Evolutionary conservation across 495 filamentous ascomycete species (phyloP).

Genomic region (Xylaria cubensis): DNA sequence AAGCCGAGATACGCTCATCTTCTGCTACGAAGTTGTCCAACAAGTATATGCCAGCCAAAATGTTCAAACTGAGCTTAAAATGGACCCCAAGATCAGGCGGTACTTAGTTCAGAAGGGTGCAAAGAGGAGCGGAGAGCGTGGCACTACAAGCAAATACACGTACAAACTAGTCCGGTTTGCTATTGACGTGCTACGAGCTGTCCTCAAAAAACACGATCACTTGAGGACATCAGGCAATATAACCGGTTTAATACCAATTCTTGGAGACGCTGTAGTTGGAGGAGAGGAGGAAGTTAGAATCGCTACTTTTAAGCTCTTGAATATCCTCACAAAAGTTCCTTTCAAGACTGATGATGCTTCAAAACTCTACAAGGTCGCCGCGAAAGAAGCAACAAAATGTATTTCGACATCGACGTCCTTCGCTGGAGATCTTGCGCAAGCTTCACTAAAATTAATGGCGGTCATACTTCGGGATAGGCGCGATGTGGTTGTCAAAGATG

Average conservation of each 20-base stretch:
- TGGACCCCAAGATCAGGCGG: constrained; percentile 67
- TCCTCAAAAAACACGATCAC: constrained; percentile 79
- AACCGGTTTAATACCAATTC: constrained; percentile 81
- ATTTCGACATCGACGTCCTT: constrained; percentile 69
- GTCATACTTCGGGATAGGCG: constrained; percentile 83
- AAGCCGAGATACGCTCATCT: constrained; percentile 80
- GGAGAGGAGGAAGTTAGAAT: constrained; percentile 89
- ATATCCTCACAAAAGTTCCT: constrained; percentile 83
- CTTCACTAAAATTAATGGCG: constrained; percentile 83
- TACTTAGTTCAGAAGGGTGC: constrained; percentile 80
- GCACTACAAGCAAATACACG: constrained; percentile 73
- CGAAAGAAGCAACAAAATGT: constrained; percentile 78
- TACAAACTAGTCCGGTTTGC: constrained; percentile 88
- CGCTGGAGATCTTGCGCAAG: constrained; percentile 80
- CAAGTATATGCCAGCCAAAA: constrained; percentile 73
- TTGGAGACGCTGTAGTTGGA: constrained; percentile 83
- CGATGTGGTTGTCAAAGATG: constrained; percentile 76
- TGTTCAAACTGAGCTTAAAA: constrained; percentile 49
- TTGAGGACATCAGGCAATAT: constrained; percentile 81
- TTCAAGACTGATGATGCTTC: constrained; percentile 73
- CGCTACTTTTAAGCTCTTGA: constrained; percentile 81
- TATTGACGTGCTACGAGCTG: constrained; percentile 80
- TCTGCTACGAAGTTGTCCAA: constrained; percentile 92
- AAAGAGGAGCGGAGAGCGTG: constrained; percentile 69
- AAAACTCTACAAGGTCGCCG: constrained; percentile 80